Evolutionary conservation across 192 early-diverging fungal species (phyloP).

Genomic region (Umbelopsis vinacea): DNA sequence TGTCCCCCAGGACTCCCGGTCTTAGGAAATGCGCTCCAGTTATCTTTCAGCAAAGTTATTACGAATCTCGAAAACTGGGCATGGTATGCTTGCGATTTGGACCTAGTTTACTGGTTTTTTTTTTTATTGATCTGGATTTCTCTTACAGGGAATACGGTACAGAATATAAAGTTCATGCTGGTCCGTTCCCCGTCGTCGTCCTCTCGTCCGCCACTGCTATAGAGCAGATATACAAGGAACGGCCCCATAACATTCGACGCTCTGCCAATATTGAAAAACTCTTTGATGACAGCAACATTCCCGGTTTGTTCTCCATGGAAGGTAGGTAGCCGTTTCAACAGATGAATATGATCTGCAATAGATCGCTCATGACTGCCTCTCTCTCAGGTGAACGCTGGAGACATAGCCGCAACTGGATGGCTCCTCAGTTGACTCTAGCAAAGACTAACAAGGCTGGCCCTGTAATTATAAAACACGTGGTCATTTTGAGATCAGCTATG

Average conservation of each 20-base stretch:
- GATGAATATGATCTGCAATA: background rate
- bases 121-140: background rate
- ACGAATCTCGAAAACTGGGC: background rate
- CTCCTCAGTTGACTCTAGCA: slow-evolving; percentile 16
- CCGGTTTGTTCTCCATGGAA: slow-evolving; percentile 20
- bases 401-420: slow-evolving; percentile 24
- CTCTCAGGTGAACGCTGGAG: slow-evolving; percentile 20
- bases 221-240: slow-evolving; percentile 21
- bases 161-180: background rate
- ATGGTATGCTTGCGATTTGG: background rate
- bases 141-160: slow-evolving; percentile 20
- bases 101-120: background rate
- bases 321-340: background rate
- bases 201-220: background rate
- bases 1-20: background rate
- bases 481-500: background rate
- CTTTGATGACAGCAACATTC: slow-evolving; percentile 6
- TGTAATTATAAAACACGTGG: slow-evolving; percentile 4
- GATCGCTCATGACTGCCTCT: background rate
- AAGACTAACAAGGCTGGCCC: slow-evolving; percentile 1
- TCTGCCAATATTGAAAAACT: background rate
- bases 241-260: background rate
- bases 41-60: background rate
- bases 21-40: background rate
- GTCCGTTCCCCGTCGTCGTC: background rate